Evolutionary conservation across 169 alveolate species (phyloP).

Genomic region (Theileria annulata): DNA sequence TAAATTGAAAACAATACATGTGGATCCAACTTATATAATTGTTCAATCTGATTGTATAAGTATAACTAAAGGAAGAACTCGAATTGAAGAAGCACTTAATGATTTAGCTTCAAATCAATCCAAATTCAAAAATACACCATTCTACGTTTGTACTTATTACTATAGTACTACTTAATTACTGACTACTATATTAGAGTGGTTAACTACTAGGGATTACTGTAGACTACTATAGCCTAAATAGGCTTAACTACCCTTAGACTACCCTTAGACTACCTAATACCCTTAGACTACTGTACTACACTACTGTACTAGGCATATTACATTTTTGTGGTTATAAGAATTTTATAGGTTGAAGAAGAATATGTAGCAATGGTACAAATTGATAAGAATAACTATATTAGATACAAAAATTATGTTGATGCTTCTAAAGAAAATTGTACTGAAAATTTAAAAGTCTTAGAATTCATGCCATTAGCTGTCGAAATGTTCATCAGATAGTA

Average conservation of each 20-base stretch:
- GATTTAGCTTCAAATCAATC: conserved; percentile 66
- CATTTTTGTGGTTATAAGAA: too few species aligned
- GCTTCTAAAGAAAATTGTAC: conserved; percentile 70
- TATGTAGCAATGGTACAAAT: conserved; percentile 76
- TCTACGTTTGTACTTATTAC: conserved; percentile 58
- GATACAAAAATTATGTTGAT: conserved; percentile 73
- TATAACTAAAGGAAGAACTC: conserved; percentile 71
- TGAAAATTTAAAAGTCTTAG: conserved; percentile 70
- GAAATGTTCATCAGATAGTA: conserved; percentile 73
- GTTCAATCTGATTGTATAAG: conserved; percentile 68
- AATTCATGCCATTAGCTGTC: conserved; percentile 71
- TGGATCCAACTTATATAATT: conserved; percentile 67
- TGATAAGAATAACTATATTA: conserved; percentile 64
- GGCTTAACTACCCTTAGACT: too few species aligned
- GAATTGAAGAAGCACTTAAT: conserved; percentile 64
- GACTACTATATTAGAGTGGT: too few species aligned
- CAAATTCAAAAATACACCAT: conserved; percentile 72
- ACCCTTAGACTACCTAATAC: too few species aligned
- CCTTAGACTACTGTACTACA: too few species aligned
- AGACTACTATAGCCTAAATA: too few species aligned
- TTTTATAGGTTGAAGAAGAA: conserved; percentile 63
- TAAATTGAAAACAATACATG: conserved; percentile 67
- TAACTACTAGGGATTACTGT: too few species aligned
- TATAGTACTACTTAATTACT: neutral
- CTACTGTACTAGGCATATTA: too few species aligned